phyloP scores from a whole-genome alignment of 352 stramenopile species.

The Phytophthora crassamura region DNA sequence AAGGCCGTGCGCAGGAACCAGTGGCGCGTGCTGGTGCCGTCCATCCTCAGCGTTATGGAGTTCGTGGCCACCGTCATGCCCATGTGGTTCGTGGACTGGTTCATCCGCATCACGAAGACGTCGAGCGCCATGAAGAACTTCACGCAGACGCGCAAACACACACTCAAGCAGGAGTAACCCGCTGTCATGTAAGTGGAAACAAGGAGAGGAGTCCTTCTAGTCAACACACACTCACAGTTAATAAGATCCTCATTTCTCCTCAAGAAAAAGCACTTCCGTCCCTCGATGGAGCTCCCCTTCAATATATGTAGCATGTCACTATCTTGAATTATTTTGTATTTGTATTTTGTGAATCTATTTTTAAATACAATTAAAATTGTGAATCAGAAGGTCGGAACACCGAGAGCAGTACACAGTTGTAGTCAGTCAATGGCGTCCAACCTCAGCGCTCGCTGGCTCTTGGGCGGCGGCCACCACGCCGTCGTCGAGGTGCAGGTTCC shows the following conservation, averaged over 20 bases:
- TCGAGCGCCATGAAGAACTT: slow-evolving; percentile 55
- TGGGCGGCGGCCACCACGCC: background rate
- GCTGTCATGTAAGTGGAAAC: too few relatives aligned
- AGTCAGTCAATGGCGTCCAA: slow-evolving; percentile 22
- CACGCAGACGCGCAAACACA: slow-evolving; percentile 54
- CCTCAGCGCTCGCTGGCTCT: slow-evolving; percentile 20
- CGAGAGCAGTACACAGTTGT: too few relatives aligned
- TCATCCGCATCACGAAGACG: slow-evolving; percentile 48
- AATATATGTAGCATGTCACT: too few relatives aligned
- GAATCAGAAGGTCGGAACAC: too few relatives aligned
- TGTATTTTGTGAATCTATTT: too few relatives aligned
- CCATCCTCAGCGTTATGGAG: slow-evolving; percentile 40
- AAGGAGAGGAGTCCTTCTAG: too few relatives aligned
- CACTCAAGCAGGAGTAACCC: slow-evolving; percentile 30
- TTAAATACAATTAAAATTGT: too few relatives aligned
- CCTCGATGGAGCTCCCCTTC: too few relatives aligned
- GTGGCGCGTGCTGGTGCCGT: slow-evolving; percentile 48
- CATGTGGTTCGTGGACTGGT: slow-evolving; percentile 47
- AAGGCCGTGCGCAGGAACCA: slow-evolving; percentile 57
- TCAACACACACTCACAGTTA: too few relatives aligned
- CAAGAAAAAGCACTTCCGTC: too few relatives aligned
- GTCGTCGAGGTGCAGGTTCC: slow-evolving; percentile 56
- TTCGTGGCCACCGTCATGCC: slow-evolving; percentile 41
- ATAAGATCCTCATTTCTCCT: too few relatives aligned
- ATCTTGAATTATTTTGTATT: too few relatives aligned